These are phyloP conservation scores for Lactifluus echinatus DNA, from an alignment of 768 basidiomycete species.

Conservation along the genomic window DNA sequence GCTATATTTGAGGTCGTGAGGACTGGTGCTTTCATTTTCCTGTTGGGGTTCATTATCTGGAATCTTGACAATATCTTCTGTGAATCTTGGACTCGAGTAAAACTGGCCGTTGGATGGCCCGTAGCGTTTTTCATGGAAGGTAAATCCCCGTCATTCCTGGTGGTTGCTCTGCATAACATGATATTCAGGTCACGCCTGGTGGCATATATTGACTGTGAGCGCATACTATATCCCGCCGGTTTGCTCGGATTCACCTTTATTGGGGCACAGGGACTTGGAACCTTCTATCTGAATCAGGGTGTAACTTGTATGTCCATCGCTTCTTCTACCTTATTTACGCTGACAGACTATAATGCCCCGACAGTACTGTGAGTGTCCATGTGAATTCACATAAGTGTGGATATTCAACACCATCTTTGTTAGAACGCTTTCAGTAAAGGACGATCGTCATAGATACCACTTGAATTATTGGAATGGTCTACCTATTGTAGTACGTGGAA, in stretches of 20 bases:
- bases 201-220: conserved; percentile 59
- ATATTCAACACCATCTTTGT: conserved; percentile 2
- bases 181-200: conserved; percentile 57
- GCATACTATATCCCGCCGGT: background rate
- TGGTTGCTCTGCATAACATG: background rate
- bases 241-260: background rate
- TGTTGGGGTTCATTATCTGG: conserved; percentile 64
- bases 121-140: conserved; percentile 59
- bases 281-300: conserved; percentile 29
- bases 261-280: conserved; percentile 23
- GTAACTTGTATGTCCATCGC: conserved; percentile 26
- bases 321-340: background rate
- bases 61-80: conserved; percentile 79
- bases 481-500: conserved; percentile 27
- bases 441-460: conserved; percentile 42
- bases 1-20: too few relatives aligned
- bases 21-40: conserved; percentile 48
- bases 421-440: conserved; percentile 55
- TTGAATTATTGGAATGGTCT: conserved; percentile 37
- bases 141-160: conserved; percentile 11
- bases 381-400: background rate
- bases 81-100: conserved; percentile 45
- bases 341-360: background rate
- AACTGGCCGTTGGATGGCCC: conserved; percentile 53
- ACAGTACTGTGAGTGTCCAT: conserved; percentile 23